Conservation (phyloP, 306 rosid genomes). For the Gillenia trifoliata region DNA sequence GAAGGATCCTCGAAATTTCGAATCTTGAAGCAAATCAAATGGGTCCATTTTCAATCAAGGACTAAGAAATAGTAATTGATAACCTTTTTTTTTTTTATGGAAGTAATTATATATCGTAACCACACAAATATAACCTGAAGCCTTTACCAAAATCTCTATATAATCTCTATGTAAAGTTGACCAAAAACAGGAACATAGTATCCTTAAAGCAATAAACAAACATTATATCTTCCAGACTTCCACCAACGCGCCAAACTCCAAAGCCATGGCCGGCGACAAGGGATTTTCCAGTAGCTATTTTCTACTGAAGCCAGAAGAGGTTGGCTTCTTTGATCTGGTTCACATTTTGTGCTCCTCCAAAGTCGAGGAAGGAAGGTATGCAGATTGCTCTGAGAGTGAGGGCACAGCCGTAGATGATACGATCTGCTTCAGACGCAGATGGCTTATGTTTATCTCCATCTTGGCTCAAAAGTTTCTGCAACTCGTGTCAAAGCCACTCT, state of each 20-base stretch:
- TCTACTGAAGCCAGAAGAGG: conserved; percentile 54
- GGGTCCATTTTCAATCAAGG: not conserved
- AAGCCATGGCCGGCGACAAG: conserved; percentile 6
- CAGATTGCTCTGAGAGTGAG: conserved; percentile 17
- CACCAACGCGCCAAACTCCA: not conserved
- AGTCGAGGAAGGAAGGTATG: conserved; percentile 29
- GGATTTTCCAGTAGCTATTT: conserved; percentile 33
- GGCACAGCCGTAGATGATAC: conserved; percentile 4
- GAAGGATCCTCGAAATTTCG: not conserved
- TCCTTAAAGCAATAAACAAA: not conserved
- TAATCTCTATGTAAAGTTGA: not conserved
- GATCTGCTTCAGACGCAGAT: conserved; percentile 34
- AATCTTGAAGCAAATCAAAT: not conserved
- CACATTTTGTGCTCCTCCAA: conserved; percentile 32
- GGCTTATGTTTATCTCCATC: conserved; percentile 50
- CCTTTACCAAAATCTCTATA: not conserved
- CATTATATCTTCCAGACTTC: not conserved
- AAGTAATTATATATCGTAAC: not conserved
- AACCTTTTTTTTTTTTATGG: too few relatives aligned
- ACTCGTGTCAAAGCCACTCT: conserved; percentile 30
- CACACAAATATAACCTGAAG: too few relatives aligned
- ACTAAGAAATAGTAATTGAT: not conserved
- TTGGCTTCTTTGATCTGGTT: conserved; percentile 38
- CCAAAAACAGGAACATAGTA: not conserved
- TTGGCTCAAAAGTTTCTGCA: conserved; percentile 41